These are phyloP conservation scores for Aspergillus olivimuriae DNA, from an alignment of 495 filamentous ascomycete genomes.

Conservation along the genomic window DNA sequence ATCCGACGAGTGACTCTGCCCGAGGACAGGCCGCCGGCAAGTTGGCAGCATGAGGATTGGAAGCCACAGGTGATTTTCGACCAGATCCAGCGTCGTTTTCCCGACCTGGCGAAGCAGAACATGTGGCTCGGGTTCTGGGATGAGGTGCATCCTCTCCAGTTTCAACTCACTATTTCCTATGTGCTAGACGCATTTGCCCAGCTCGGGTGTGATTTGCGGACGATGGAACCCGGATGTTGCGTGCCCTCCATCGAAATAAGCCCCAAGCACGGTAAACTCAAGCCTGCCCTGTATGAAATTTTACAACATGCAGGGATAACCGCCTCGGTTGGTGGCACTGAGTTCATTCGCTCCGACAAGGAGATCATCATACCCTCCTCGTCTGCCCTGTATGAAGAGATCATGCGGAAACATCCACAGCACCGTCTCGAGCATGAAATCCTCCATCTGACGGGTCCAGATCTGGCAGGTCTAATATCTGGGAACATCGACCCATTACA, in stretches of 20 bases:
- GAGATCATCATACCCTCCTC: not conserved
- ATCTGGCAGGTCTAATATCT: not conserved
- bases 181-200: not conserved
- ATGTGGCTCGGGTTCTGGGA: not conserved
- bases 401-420: not conserved
- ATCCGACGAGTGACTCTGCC: too few relatives aligned
- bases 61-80: not conserved
- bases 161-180: not conserved
- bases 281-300: not conserved
- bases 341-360: not conserved
- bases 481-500: not conserved
- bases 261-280: not conserved
- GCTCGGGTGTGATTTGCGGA: not conserved
- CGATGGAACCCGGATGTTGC: not conserved
- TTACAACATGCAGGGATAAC: not conserved
- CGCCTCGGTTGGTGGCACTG: not conserved
- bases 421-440: not conserved
- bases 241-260: not conserved
- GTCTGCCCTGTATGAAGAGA: not conserved
- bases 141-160: not conserved
- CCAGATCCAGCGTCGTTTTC: not conserved
- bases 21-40: too few relatives aligned
- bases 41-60: not conserved
- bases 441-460: not conserved
- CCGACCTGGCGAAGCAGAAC: not conserved